A percentile compares a stretch with the other conserved stretches of the same genome.
Evolutionary conservation across 352 stramenopile genomes (phyloP).

Genomic region (Phytophthora capsici): DNA sequence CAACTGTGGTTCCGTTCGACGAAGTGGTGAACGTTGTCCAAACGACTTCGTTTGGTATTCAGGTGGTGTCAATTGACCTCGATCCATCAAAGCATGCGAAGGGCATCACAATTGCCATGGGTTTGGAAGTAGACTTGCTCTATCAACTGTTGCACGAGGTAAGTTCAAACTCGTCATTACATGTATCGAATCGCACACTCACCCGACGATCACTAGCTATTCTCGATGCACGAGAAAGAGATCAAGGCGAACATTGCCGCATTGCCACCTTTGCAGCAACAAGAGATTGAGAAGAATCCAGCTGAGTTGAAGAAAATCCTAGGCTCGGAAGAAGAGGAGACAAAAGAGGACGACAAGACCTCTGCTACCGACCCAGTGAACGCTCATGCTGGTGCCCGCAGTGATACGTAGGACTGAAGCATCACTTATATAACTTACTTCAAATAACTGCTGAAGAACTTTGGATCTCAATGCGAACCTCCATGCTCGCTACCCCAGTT

Average conservation of each 20-base stretch:
- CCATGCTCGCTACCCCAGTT: conserved; percentile 35
- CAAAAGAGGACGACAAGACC: conserved; percentile 49
- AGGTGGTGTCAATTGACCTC: conserved; percentile 62
- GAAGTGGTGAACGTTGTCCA: conserved; percentile 61
- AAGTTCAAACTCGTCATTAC: background rate
- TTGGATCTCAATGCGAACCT: conserved; percentile 3
- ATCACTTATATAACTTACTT: conserved; percentile 47
- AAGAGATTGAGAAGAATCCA: conserved; percentile 47
- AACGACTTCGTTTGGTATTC: conserved; percentile 72
- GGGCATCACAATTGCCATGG: conserved; percentile 75
- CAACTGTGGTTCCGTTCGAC: conserved; percentile 63
- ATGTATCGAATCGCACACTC: background rate
- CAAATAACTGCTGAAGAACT: conserved; percentile 3
- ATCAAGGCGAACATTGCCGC: conserved; percentile 3
- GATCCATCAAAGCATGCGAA: conserved; percentile 50
- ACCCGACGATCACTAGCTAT: conserved; percentile 39
- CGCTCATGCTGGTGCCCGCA: conserved; percentile 4
- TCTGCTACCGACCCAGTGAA: background rate
- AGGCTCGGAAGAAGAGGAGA: conserved; percentile 65
- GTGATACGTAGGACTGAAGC: conserved; percentile 10
- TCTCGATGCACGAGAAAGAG: conserved; percentile 62
- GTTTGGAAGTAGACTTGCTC: conserved; percentile 77
- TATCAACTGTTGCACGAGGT: conserved; percentile 77
- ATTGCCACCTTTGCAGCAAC: conserved; percentile 41
- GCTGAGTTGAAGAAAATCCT: conserved; percentile 61